Base-by-base conservation (phyloP, 768 basidiomycete species). In the Rhodosporidiobolus sp. region DNA sequence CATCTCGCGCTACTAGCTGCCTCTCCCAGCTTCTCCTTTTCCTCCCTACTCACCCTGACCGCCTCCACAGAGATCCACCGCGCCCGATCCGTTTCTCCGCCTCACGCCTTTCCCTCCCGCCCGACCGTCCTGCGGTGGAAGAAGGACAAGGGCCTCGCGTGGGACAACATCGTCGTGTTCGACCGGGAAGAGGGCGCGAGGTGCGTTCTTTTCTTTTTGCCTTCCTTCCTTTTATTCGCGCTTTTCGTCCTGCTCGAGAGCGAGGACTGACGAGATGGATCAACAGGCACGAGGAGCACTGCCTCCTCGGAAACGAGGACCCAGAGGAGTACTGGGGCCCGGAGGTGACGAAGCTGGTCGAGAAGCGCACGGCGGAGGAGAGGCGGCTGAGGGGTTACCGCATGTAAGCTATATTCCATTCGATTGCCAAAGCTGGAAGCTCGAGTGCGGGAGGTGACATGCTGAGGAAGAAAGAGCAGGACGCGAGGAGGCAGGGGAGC, bases 161-260 rank as follows among this genome's bases (percentile, higher is more conserved):
- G 86, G n/a, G 88, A 90, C 50, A 98, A 98, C 79, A 87, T 89
- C 67, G 91, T 94, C 19, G 88, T 93, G 5, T 88, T 97, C 82
- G 91, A 92, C 67, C 80, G 84, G 65, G 84, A 83, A 61, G 91
- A 96, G 65, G 90, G 67, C 2, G 28, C 22, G 5, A 49, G 48
- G 75, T 73, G 22, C 34, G 71, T n/a, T n/a, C 32, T 57, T 38
- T 28, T 24, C 24, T 34, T 11, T 19, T 30, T 14, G 50, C 58
- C 30, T 8, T 26, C 34, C 35, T 53, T 48, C 1, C 22, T 49
- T 26, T 54, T n/a, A n/a, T 43, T 26, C 11, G 4, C 35, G 6
- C 22, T 43, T 48, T 9, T 26, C 59, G 26, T 7, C 7, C 8
- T 43, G 14, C 38, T 14, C 8, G 14, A 14, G 38, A 14, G 38